Percentiles rank a stretch among this genome's conserved stretches.
These are phyloP conservation scores for Pseudocercospora pini-densiflorae DNA, from an alignment of 2,329 filamentous ascomycete species.

Conservation along the genomic window DNA sequence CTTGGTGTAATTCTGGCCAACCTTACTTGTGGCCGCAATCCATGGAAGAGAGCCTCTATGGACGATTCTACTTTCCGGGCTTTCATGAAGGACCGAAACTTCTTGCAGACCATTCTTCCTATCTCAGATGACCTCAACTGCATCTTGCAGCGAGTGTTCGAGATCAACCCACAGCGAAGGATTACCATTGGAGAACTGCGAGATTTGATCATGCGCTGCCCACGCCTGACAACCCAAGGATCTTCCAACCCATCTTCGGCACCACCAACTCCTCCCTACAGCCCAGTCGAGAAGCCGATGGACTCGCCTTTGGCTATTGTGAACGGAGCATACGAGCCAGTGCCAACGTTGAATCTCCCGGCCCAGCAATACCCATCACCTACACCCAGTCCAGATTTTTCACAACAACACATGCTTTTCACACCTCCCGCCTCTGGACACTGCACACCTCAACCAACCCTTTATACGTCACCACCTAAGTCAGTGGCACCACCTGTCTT, in stretches of 20 bases:
- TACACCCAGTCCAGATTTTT: constrained; percentile 18
- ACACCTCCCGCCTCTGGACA: constrained; percentile 34
- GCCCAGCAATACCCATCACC: constrained; percentile 33
- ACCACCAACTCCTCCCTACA: constrained; percentile 49
- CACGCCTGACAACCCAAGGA: constrained; percentile 70
- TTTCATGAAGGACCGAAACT: constrained; percentile 81
- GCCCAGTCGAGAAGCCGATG: constrained; percentile 43
- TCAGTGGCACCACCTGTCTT: constrained; percentile 25
- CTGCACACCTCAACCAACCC: constrained; percentile 34
- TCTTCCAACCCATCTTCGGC: constrained; percentile 49
- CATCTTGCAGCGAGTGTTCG: constrained; percentile 86
- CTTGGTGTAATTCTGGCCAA: constrained; percentile 98
- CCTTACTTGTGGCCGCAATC: constrained; percentile 95
- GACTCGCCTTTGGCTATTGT: constrained; percentile 23
- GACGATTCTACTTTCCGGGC: constrained; percentile 96
- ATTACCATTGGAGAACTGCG: constrained; percentile 82
- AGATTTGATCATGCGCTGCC: constrained; percentile 75
- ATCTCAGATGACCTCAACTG: constrained; percentile 86
- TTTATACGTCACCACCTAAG: constrained; percentile 34
- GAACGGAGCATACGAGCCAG: constrained; percentile 27
- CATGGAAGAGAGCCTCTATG: constrained; percentile 94
- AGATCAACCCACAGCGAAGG: constrained; percentile 79
- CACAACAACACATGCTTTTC: constrained; percentile 20
- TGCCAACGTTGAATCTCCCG: constrained; percentile 37
- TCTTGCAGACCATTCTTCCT: constrained; percentile 90